These are phyloP conservation scores for Hymenoscyphus albidus DNA, from an alignment of 2,329 filamentous ascomycete species.

Conservation along the genomic window DNA sequence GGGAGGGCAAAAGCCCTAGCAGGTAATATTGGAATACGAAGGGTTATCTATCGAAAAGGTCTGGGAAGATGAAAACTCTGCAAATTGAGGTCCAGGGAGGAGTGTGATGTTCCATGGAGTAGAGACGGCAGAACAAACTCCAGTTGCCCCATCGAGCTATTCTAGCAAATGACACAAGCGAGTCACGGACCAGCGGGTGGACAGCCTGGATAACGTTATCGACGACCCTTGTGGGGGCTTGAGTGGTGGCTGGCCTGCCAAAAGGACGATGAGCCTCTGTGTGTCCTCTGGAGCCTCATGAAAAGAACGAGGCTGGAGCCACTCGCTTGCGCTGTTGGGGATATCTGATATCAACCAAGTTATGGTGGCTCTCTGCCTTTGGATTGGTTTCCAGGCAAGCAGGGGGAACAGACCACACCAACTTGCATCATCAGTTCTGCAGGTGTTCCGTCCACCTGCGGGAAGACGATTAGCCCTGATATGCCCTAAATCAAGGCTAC, in stretches of 20 bases:
- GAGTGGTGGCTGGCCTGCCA: neutral
- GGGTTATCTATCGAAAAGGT: constrained; percentile 6
- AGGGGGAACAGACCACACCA: neutral
- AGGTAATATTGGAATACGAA: neutral
- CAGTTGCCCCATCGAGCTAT: constrained; percentile 8
- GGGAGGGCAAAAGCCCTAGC: constrained; percentile 15
- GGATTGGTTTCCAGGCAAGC: constrained; percentile 1
- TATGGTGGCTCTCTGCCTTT: neutral
- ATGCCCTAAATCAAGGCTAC: constrained; percentile 3
- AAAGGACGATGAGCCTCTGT: neutral
- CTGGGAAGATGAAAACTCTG: constrained; percentile 25
- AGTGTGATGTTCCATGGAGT: constrained; percentile 8
- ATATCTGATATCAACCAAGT: neutral
- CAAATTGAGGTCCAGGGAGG: constrained; percentile 22
- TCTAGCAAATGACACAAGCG: neutral
- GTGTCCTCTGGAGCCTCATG: neutral
- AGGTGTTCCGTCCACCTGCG: neutral
- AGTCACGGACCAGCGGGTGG: constrained; percentile 4
- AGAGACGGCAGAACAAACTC: constrained; percentile 17
- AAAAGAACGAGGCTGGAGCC: constrained; percentile 1
- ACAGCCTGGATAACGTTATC: constrained; percentile 2
- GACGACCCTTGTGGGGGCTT: neutral
- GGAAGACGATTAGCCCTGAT: neutral
- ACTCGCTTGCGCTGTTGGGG: neutral
- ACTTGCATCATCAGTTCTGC: constrained; percentile 1